Evolutionary conservation across 352 stramenopile genomes (phyloP).

Genomic region (Phytophthora constricta): DNA sequence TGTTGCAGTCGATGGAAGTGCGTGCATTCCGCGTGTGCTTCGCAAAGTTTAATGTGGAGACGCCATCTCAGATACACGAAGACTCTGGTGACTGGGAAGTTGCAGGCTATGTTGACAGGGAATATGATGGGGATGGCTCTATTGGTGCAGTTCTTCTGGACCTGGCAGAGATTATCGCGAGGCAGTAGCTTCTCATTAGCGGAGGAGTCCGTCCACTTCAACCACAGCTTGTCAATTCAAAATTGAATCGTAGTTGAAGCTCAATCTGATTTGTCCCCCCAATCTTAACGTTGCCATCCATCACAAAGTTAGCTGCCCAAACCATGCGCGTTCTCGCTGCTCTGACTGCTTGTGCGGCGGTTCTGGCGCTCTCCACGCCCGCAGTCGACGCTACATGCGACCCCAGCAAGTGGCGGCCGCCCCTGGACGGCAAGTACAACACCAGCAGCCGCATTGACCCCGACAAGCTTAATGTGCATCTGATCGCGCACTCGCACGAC

Average conservation of each 20-base stretch:
- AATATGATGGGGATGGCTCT: conserved; percentile 24
- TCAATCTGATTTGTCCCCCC: too few species aligned
- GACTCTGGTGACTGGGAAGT: too few species aligned
- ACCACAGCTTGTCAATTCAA: too few species aligned
- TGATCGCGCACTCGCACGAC: conserved; percentile 98
- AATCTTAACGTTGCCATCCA: too few species aligned
- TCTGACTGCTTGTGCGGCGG: background rate
- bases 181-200: conserved; percentile 34
- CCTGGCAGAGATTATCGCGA: conserved; percentile 45
- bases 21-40: conserved; percentile 91
- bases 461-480: conserved; percentile 94
- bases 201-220: too few species aligned
- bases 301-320: too few species aligned
- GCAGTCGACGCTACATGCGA: conserved; percentile 37
- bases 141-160: conserved; percentile 32
- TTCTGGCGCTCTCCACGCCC: conserved; percentile 13
- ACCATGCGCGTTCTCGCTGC: background rate
- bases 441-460: conserved; percentile 52
- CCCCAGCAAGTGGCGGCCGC: conserved; percentile 70
- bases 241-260: too few species aligned
- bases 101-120: conserved; percentile 10
- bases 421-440: conserved; percentile 71
- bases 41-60: conserved; percentile 23
- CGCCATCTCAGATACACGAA: too few species aligned
- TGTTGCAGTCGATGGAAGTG: conserved; percentile 93